These are phyloP conservation scores for Annulohypoxylon truncatum DNA, from an alignment of 2,329 filamentous ascomycete species.

Conservation along the genomic window DNA sequence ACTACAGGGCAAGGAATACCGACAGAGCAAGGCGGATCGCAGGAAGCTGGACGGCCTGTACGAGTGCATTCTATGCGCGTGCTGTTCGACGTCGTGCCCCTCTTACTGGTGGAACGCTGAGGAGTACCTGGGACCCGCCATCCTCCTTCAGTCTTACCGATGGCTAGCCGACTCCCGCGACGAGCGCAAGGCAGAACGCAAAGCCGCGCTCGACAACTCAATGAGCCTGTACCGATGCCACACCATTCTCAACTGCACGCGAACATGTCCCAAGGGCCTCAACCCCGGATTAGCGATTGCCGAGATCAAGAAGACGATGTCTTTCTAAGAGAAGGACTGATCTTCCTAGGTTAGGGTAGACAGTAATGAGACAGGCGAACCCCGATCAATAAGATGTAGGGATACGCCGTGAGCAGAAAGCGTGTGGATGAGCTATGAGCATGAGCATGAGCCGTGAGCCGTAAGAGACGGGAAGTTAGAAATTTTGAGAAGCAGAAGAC, in stretches of 20 bases:
- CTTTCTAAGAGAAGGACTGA: conserved; percentile 57
- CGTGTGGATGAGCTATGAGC: background rate
- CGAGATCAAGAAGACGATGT: conserved; percentile 98
- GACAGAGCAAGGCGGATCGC: conserved; percentile 90
- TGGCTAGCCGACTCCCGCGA: conserved; percentile 97
- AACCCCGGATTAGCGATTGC: conserved; percentile 96
- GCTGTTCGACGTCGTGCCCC: conserved; percentile 99
- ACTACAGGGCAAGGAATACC: conserved; percentile 85
- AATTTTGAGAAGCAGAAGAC: background rate
- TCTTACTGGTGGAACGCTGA: conserved; percentile 99
- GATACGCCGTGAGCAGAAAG: background rate
- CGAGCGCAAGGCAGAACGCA: conserved; percentile 87
- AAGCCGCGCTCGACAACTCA: conserved; percentile 93
- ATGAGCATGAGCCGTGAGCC: background rate
- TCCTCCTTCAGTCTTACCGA: conserved; percentile 96
- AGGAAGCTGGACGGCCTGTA: conserved; percentile 98
- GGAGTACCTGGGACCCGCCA: conserved; percentile 96
- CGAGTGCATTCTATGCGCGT: conserved; percentile 99
- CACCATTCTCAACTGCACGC: conserved; percentile 98
- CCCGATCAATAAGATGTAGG: background rate
- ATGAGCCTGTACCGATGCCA: conserved; percentile 99
- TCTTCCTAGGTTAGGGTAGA: background rate
- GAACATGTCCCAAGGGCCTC: conserved; percentile 97
- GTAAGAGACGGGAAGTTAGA: background rate
- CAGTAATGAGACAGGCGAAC: background rate